Evolutionary conservation across 768 basidiomycete genomes (phyloP), one percentile per base, ranked within the genome.

Genomic region (Agrocybe pediades): DNA sequence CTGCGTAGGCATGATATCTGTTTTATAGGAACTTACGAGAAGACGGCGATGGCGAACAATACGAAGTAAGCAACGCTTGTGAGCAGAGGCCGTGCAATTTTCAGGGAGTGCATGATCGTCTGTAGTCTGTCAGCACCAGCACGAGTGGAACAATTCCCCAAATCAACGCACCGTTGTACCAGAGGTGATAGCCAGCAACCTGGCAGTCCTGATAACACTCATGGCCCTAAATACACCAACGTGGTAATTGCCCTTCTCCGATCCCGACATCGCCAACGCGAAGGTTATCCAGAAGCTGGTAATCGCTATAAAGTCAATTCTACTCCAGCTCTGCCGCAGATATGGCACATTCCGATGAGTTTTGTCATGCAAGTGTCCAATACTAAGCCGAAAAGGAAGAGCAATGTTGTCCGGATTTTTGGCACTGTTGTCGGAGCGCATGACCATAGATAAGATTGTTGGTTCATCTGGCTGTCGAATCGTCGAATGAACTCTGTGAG

Each of bases 11-110:
- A 16, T 15, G 13, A 19, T 44, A 44, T 5, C n/a, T 36, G 19
- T 51, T 55, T 45, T 46, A 27, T 3, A 15, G 2, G 15, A 8
- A 74, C 87, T 62, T 54, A 92, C 90, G 91, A 92, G 69, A 98
- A 97, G 6, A 98, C 64, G 11, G 85, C 71, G 74, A 94, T 87
- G 0, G 94, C 94, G 62, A 98, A 98, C 19, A 95, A 58, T 15
- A 97, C 89, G 65, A 98, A 98, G 67, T 91, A 90, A 0, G 93
- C 84, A 4, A 98, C 95, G 53, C 87, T 88, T 4, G 93, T 84
- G 8, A 98, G 81, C n/a, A 97, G 74, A 0, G 95, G 94, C 20
- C 87, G 83, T 0, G 95, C 95, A 1, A 85, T 87, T 72, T 98
- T 98, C 51, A 98, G 74, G 2, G 92, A 95, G 54, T 86, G 89